Evolutionary conservation across 1,284 basidiomycete species (phyloP).

Genomic region (Exobasidium cylindrosporum): DNA sequence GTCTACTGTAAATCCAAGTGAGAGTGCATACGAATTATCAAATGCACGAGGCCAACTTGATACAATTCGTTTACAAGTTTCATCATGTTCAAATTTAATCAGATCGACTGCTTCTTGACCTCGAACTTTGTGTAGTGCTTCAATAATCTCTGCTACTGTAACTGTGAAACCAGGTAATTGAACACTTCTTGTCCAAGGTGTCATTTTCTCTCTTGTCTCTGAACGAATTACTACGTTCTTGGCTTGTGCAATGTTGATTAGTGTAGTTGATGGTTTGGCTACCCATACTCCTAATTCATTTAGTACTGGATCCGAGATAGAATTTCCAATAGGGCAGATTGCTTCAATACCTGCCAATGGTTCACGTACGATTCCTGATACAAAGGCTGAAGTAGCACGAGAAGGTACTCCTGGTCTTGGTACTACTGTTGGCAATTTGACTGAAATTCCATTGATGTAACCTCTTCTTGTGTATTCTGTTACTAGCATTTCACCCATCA

Average conservation of each 20-base stretch:
- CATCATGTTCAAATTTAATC: slow-evolving; percentile 36
- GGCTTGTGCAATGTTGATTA: slow-evolving; percentile 31
- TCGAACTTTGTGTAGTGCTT: slow-evolving; percentile 27
- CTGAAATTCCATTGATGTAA: slow-evolving; percentile 28
- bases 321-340: slow-evolving; percentile 29
- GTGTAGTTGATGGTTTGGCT: slow-evolving; percentile 25
- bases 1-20: slow-evolving; percentile 36
- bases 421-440: slow-evolving; percentile 32
- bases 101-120: slow-evolving; percentile 26
- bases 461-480: slow-evolving; percentile 35
- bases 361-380: slow-evolving; percentile 35
- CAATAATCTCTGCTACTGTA: slow-evolving; percentile 28
- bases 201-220: slow-evolving; percentile 17
- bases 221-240: slow-evolving; percentile 21
- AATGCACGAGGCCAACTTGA: slow-evolving; percentile 26
- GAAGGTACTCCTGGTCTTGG: slow-evolving; percentile 31
- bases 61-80: slow-evolving; percentile 32
- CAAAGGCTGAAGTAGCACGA: slow-evolving; percentile 32
- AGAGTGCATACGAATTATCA: slow-evolving; percentile 26
- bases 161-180: slow-evolving; percentile 36
- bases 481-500: slow-evolving; percentile 35
- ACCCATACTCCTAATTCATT: slow-evolving; percentile 23
- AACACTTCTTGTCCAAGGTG: slow-evolving; percentile 19
- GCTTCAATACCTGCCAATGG: slow-evolving; percentile 26
- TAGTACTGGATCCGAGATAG: slow-evolving; percentile 25